Base-by-base conservation (phyloP, 2,329 filamentous ascomycete species). In the Proliferodiscus dingleyae region DNA sequence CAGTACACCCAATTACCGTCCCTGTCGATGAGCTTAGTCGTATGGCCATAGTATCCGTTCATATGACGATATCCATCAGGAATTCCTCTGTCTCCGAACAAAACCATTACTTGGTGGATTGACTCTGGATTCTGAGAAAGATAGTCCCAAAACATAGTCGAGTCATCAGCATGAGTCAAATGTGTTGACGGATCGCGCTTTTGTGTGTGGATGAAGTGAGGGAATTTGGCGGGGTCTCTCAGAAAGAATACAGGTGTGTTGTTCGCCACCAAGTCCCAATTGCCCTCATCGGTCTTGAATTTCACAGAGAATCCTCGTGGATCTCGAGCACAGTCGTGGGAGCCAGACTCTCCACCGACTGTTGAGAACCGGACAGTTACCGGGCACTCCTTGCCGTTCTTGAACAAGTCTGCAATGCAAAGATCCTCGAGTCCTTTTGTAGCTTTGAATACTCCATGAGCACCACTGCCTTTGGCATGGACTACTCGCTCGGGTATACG, bases 171-270 rank as follows among this genome's bases (percentile, higher is more conserved):
- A 56, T 78, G 72, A 7, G 77, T 80, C 5, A 86, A 65, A 60
- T 87, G 80, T 3, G 81, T 87, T 23, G 78, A 69, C 0, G 83
- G 84, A 58, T 88, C 71, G n/a, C 83, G 73, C 71, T 87, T 87
- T 62, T 87, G 84, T 0, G 83, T 85, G 61, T 87, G 83, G 43
- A 87, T 87, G 59, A 87, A 83, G 59, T 82, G 70, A 19, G 84
- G 83, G 61, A 86, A 87, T 64, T 88, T 87, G 52, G 80, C 74
- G 0, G 84, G 81, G 51, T 88, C 84, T 43, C 84, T 72, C n/a
- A 87, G 60, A 66, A 89, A 88, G 71, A 88, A 89, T 2, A 87
- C 78, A 0, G 84, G 84, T 0, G 81, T 86, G 61, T 87, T 87
- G 63, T 85, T 85, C 50, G 77, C 79, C 6, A 87, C 83, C 64